Evolutionary conservation across 257 asterid species (phyloP), one percentile per base, ranked within the genome.

Genomic region (Solanum lycopersicoides): DNA sequence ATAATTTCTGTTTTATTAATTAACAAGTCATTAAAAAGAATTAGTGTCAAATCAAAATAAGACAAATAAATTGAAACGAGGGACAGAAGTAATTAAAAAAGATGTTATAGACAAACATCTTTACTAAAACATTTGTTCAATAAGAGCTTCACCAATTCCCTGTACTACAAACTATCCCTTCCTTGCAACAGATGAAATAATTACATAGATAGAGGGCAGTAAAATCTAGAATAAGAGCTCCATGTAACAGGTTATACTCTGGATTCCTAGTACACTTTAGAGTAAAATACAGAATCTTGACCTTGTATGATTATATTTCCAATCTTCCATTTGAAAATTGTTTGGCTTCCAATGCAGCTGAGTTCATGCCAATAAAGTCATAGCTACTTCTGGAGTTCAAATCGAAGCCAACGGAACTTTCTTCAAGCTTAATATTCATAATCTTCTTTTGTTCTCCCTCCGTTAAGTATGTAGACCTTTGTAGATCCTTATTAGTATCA

Each of bases 351-450:
- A 91, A 90, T 34, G 82, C 89, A 32, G 91, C 86, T 87, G 93
- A 90, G 69, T 89, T 91, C 69, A 88, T 87, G 89, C 96, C 96
- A 76, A 93, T 88, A 63, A 95, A 93, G 80, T 92, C 97, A 44
- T 91, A 93, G 93, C 95, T 88, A 91, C 92, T 90, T 92, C 95
- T 91, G 9, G 94, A 89, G 74, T 94, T 95, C 45, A 96, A 90
- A 87, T 95, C 98, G 71, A 95, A 94, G 74, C 88, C 91, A 73
- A 92, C 83, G n/a, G 95, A 91, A 88, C 90, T 92, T 56, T 92
- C 96, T 90, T 91, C 93, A 34, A 91, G 86, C 89, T 92, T 91
- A 59, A 91, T 89, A 89, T 93, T 91, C 87, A 89, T 68, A 82
- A 89, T 90, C 9, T 87, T 60, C 16, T 72, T 89, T 15, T 90